Evolutionary conservation across 495 filamentous ascomycete genomes (phyloP).

Genomic region (Astrocystis sublimbata): DNA sequence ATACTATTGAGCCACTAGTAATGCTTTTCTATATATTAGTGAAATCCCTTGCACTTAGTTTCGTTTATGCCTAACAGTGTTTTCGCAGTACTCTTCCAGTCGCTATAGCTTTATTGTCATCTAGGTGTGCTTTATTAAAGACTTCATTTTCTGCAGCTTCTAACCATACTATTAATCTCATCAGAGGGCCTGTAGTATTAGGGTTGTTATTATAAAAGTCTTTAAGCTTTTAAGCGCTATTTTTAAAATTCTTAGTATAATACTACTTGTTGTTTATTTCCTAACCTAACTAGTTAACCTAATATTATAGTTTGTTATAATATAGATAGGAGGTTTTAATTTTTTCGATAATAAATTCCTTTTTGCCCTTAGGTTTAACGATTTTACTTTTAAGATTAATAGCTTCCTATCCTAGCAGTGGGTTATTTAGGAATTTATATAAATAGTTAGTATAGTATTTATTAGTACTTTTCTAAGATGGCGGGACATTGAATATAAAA

Average conservation of each 20-base stretch:
- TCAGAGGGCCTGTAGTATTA: background rate
- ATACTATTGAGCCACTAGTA: background rate
- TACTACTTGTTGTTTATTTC: background rate
- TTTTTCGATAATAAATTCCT: background rate
- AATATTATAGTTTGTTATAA: background rate
- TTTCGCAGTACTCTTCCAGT: too few relatives aligned
- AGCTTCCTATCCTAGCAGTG: conserved; percentile 14
- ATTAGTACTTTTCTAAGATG: background rate
- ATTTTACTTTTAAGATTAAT: conserved; percentile 10
- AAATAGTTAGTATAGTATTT: background rate
- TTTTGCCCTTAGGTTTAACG: background rate
- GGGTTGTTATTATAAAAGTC: background rate
- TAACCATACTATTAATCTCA: background rate
- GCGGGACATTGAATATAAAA: conserved; percentile 8
- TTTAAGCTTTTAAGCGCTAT: background rate
- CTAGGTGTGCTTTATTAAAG: background rate
- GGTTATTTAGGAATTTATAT: conserved; percentile 16
- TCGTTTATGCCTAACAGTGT: background rate
- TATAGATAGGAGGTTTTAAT: background rate
- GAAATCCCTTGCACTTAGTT: background rate
- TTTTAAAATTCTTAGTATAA: background rate
- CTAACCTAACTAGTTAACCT: background rate
- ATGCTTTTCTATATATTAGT: background rate
- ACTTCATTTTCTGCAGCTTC: background rate
- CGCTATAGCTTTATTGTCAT: background rate